Evolutionary conservation across 805 yeast genomes (phyloP), one percentile per base, ranked within the genome.

Genomic region (Metschnikowia continentalis): DNA sequence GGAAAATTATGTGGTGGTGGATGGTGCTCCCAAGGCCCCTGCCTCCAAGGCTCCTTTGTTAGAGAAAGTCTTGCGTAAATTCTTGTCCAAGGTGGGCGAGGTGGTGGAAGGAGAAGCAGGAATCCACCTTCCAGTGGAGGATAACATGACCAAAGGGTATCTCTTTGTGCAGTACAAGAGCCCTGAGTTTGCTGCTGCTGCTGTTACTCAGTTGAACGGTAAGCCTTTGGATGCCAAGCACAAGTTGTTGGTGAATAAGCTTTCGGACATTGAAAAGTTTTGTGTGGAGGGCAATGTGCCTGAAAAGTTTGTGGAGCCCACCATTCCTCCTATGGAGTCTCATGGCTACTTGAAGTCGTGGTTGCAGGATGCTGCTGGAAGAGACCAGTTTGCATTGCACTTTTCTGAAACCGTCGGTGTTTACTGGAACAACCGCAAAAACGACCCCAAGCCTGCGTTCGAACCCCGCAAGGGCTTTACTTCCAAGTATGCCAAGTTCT

Each of bases 11-110:
- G 82, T 92, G 51, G 88, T 92, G 32, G 86, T 90, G 47, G 97
- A 90, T 67, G 99, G 99, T 44, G 91, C 96, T 10, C 99, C 99
- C 59, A 77, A 90, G 54, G 96, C 96, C 23, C 96, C 97, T 52
- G 96, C 86, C 66, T 68, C 89, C 48, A 94, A 94, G 72, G 88
- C 84, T 47, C 88, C 90, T 50, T 82, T 88, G 52, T 79, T 94
- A 65, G 80, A 84, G 59, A 91, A 89, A 69, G 97, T 95, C 42
- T 79, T 94, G 64, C 81, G 79, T 60, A 92, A 91, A 74, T 78
- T 90, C 48, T 85, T 94, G 64, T 73, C 82, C 44, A 79, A 81
- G 56, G 90, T 82, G 42, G 98, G 97, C 47, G 83, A 82, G 56
- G 83, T 94, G 40, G 75, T 67, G 19, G 76, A 65, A 46, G 78